phyloP scores from a whole-genome alignment of 202 grass and related monocot genomes.

The Dendrocalamus latiflorus region DNA sequence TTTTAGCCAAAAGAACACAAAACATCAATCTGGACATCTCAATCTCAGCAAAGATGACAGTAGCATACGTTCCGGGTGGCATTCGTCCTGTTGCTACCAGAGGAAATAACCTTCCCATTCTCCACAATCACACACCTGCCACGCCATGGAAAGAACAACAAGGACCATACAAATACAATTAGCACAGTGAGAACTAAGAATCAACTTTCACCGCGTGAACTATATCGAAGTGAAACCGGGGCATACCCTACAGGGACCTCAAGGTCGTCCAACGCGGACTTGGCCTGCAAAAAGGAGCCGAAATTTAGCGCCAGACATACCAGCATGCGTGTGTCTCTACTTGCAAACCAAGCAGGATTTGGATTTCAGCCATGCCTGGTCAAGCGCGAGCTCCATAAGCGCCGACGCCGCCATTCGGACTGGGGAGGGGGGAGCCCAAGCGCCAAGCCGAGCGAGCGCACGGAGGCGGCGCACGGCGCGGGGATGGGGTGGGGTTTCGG shows the following conservation, averaged over 20 bases:
- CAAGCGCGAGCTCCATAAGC: slow-evolving; percentile 74
- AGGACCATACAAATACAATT: background rate
- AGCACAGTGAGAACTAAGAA: slow-evolving; percentile 3
- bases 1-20: background rate
- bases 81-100: slow-evolving; percentile 73
- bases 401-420: background rate
- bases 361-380: slow-evolving; percentile 48
- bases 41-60: background rate
- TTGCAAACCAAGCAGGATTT: slow-evolving; percentile 1
- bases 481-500: background rate
- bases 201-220: background rate
- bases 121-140: slow-evolving; percentile 82
- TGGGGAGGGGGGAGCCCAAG: background rate
- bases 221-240: background rate
- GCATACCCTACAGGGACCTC: slow-evolving; percentile 89
- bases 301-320: background rate
- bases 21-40: background rate
- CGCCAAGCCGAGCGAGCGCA: background rate
- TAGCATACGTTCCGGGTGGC: slow-evolving; percentile 65
- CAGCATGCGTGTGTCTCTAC: background rate
- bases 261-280: slow-evolving; percentile 69
- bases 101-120: slow-evolving; percentile 66
- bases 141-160: background rate
- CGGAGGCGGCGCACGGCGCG: background rate
- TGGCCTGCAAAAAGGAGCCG: slow-evolving; percentile 44